Evolutionary conservation across 2,329 filamentous ascomycete species (phyloP), one percentile per base, ranked within the genome.

Genomic region (Stachybotrys echinatus): DNA sequence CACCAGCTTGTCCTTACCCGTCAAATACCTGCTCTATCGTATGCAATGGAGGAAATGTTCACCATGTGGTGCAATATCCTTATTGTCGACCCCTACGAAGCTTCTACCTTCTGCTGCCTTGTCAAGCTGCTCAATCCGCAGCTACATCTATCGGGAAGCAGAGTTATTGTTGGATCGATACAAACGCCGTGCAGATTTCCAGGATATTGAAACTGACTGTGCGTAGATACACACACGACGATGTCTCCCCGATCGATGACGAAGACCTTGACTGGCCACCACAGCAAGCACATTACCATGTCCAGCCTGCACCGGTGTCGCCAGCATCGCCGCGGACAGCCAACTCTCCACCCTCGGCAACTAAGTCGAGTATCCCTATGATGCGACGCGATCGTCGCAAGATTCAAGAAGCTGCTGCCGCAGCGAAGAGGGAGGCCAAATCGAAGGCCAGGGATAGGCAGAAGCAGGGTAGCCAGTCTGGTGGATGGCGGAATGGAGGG

Each of bases 221-320:
- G 38, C 12, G 38, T 18, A 69, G 65, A 38, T 50, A 50, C 43
- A 54, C 54, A 45, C 50, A 52, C 46, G 58, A 59, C 49, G 71
- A 77, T 58, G 76, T 81, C 49, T 81, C 79, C 31, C 79, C 79
- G 23, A 74, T 81, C 37, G 76, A 80, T 48, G 76, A 76, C 51
- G 59, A 46, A 6, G 44, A 46, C 12, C 61, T 64, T 49, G 68
- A 69, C 48, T 59, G 66, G 59, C 65, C 65, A 55, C 69, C 68
- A 51, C 52, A 60, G 18, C 52, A 60, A 18, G 50, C 58, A 23
- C 50, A 57, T 39, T 48, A 53, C 45, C 55, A 54, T 10, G 47
- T 23, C 42, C 55, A 53, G 17, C 52, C 53, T 20, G 46, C 56
- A 23, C 53, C 53, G 44, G 49, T 50, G 21, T 52, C 55, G 8